Percentiles rank a stretch among this genome's conserved stretches.
Conservation (phyloP, 768 basidiomycete genomes). For the Cystobasidium tubakii region DNA sequence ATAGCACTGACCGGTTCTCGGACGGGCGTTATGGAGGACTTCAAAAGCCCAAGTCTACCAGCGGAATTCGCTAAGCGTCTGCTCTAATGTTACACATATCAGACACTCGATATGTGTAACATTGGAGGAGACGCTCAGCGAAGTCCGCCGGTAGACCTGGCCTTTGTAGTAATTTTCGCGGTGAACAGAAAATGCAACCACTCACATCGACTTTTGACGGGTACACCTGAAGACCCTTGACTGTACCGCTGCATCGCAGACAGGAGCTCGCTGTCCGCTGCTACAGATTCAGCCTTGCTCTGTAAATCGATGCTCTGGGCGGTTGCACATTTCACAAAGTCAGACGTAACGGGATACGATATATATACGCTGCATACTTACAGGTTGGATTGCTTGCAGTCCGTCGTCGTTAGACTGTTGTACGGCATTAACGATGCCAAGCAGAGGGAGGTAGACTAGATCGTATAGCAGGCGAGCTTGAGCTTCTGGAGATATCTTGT, state of each 20-base stretch:
- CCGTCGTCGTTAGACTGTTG: not conserved
- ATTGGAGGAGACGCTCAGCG: too few relatives aligned
- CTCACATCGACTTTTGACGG: not conserved
- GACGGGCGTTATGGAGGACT: too few relatives aligned
- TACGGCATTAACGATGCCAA: constrained; percentile 8
- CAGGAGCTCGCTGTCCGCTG: not conserved
- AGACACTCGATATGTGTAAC: too few relatives aligned
- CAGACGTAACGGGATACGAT: not conserved
- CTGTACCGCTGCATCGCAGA: constrained; percentile 21
- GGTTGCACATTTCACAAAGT: not conserved
- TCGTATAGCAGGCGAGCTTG: not conserved
- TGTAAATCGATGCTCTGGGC: not conserved
- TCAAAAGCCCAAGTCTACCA: too few relatives aligned
- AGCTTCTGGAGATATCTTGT: constrained; percentile 8
- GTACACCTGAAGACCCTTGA: not conserved
- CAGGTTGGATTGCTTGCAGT: not conserved
- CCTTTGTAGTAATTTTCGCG: too few relatives aligned
- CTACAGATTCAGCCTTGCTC: not conserved
- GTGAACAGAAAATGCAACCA: too few relatives aligned
- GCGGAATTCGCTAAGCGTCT: too few relatives aligned
- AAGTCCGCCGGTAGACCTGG: too few relatives aligned
- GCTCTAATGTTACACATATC: too few relatives aligned
- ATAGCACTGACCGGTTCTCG: too few relatives aligned
- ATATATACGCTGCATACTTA: not conserved
- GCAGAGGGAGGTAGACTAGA: not conserved